phyloP scores from a whole-genome alignment of 306 rosid genomes.

The Cucurbita argyrosperma region DNA sequence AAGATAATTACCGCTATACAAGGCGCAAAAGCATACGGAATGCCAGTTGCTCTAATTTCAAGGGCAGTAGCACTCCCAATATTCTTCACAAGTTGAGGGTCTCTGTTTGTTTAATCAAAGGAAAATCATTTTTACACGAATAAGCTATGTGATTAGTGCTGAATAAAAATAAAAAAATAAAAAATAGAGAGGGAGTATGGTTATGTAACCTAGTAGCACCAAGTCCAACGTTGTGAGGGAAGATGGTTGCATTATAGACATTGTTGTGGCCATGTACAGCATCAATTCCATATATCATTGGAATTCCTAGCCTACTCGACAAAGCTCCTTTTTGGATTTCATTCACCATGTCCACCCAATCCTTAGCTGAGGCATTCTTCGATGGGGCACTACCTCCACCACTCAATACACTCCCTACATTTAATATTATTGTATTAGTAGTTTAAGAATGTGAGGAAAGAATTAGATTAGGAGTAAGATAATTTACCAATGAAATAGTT shows the following conservation, averaged over 20 bases:
- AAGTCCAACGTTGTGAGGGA: neutral
- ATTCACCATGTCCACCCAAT: neutral
- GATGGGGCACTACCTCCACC: neutral
- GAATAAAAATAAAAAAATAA: no score
- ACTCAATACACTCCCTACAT: neutral
- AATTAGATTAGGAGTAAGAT: neutral
- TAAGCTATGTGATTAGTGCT: neutral
- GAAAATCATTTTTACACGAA: neutral
- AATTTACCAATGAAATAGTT: neutral
- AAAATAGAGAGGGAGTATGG: neutral
- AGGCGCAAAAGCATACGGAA: neutral
- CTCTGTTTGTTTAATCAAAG: neutral
- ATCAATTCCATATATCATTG: neutral
- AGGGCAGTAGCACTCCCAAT: neutral
- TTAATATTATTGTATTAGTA: no score
- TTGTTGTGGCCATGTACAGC: neutral
- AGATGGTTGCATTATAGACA: neutral
- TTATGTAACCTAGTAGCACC: neutral
- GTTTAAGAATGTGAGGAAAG: neutral
- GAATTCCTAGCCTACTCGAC: neutral
- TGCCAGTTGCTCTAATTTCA: neutral
- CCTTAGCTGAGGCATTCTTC: neutral
- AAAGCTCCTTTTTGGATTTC: neutral
- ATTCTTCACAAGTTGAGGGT: neutral
- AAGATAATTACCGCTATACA: neutral